These are phyloP conservation scores for Apostasia shenzhenica DNA, from an alignment of 106 monocot species.

Conservation along the genomic window DNA sequence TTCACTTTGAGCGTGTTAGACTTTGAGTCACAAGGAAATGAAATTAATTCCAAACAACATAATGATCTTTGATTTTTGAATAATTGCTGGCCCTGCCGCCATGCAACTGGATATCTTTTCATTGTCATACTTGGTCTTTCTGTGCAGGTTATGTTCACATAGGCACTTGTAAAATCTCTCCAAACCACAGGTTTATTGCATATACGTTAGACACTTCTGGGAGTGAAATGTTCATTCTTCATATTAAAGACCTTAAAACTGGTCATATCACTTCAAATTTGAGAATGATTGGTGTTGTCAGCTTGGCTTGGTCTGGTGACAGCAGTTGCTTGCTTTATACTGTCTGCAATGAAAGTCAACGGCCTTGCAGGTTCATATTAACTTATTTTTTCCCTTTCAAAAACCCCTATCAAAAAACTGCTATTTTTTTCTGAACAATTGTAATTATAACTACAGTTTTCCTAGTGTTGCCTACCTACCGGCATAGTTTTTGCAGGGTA, in stretches of 20 bases:
- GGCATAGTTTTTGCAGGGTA: slow-evolving; percentile 39
- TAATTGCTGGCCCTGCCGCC: no score
- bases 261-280: slow-evolving; percentile 28
- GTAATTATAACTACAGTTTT: background rate
- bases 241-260: slow-evolving; percentile 73
- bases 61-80: no score
- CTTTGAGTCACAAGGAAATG: no score
- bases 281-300: slow-evolving; percentile 56
- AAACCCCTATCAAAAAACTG: no score
- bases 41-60: no score
- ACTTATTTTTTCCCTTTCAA: background rate
- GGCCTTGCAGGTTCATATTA: slow-evolving; percentile 49
- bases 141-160: slow-evolving; percentile 93
- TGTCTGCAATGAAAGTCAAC: slow-evolving; percentile 74
- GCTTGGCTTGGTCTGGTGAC: slow-evolving; percentile 72
- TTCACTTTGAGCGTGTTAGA: no score
- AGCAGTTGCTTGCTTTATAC: slow-evolving; percentile 64
- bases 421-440: background rate
- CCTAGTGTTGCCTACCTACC: slow-evolving; percentile 7
- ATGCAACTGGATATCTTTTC: no score
- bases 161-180: slow-evolving; percentile 85
- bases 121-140: background rate
- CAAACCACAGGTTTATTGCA: slow-evolving; percentile 78
- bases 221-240: slow-evolving; percentile 61
- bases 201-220: slow-evolving; percentile 84